phyloP scores from a whole-genome alignment of 2,329 filamentous ascomycete species.

The Zelopaecilomyces penicillatus region DNA sequence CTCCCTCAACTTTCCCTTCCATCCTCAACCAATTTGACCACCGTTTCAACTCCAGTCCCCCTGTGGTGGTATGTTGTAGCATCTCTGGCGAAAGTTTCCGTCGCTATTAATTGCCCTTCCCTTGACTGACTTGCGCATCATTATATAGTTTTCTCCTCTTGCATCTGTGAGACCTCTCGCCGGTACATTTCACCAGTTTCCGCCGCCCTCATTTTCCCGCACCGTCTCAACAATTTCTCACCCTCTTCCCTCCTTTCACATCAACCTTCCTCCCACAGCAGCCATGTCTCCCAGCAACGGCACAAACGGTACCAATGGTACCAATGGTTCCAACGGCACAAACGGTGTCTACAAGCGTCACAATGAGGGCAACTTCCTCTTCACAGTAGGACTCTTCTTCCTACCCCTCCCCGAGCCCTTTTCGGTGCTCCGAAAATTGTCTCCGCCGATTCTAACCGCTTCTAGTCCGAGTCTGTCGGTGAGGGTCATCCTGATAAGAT shows the following conservation, averaged over 20 bases:
- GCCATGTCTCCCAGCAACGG: conserved; percentile 50
- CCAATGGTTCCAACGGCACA: conserved; percentile 36
- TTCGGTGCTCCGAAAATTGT: background rate
- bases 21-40: no score
- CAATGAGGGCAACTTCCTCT: conserved; percentile 62
- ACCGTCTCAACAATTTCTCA: background rate
- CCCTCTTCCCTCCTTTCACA: background rate
- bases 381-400: conserved; percentile 51
- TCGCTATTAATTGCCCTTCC: no score
- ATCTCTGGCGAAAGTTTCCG: no score
- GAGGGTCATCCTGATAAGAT: conserved; percentile 96
- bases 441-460: background rate
- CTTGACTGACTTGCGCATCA: no score
- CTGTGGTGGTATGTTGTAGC: background rate
- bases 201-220: background rate
- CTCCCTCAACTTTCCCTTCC: no score
- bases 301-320: conserved; percentile 26
- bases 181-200: background rate
- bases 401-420: background rate
- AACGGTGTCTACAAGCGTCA: conserved; percentile 33
- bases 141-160: no score
- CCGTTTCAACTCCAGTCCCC: background rate
- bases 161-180: no score
- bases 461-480: conserved; percentile 71
- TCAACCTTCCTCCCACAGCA: conserved; percentile 1